phyloP scores from a whole-genome alignment of 2,329 filamentous ascomycete species.

The Drechslera avenae region DNA sequence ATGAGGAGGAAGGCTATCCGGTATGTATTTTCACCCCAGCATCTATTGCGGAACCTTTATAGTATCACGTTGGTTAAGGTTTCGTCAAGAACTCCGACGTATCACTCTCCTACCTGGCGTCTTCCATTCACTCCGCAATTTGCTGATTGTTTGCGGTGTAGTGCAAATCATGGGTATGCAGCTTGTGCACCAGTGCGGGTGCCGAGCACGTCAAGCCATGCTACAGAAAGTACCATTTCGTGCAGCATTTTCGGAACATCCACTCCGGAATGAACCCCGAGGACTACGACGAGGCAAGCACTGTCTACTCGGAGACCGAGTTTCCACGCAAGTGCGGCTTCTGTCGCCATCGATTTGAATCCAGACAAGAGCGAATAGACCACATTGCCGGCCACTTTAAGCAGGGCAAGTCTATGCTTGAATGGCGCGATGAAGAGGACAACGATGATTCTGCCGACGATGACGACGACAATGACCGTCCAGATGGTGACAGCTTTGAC shows the following conservation, averaged over 20 bases:
- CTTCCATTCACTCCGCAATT: too few species aligned
- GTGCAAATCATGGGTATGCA: conserved; percentile 43
- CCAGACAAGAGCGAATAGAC: conserved; percentile 45
- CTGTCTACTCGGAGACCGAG: conserved; percentile 41
- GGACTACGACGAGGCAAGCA: conserved; percentile 39
- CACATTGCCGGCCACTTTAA: conserved; percentile 49
- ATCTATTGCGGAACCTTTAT: not conserved
- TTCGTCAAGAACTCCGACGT: not conserved
- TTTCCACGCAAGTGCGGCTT: conserved; percentile 47
- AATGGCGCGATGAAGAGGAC: conserved; percentile 43
- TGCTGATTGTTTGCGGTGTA: too few species aligned
- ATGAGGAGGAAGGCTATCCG: conserved; percentile 47
- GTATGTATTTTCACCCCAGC: not conserved
- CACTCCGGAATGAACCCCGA: conserved; percentile 40
- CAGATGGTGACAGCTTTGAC: conserved; percentile 34
- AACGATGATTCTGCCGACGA: conserved; percentile 31
- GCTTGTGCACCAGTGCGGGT: conserved; percentile 37
- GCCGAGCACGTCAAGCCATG: conserved; percentile 46
- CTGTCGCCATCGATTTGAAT: conserved; percentile 42
- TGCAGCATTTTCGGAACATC: conserved; percentile 48
- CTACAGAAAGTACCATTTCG: conserved; percentile 46
- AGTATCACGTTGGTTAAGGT: conserved; percentile 13
- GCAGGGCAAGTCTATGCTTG: conserved; percentile 47
- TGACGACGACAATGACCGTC: conserved; percentile 35
- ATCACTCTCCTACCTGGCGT: too few species aligned